Evolutionary conservation across 495 filamentous ascomycete genomes (phyloP), one percentile per base, ranked within the genome.

Genomic region (Pseudoneurospora amorphoporcata): DNA sequence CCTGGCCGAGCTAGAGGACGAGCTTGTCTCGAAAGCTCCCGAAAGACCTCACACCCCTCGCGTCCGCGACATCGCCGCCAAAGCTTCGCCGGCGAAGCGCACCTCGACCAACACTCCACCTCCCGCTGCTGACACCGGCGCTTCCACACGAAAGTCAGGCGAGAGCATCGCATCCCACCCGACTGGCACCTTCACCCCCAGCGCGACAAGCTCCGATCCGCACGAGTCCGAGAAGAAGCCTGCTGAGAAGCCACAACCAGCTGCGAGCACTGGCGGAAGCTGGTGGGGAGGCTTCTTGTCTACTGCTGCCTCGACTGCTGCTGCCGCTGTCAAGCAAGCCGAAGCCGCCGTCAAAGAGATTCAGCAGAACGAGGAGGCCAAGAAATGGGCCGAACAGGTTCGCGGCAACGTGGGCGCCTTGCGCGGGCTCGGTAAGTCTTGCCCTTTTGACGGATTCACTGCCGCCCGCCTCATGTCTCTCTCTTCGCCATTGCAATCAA

Each of bases 341-440:
- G 94, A 98, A 80, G 93, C 90, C 17, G 90, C 94, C 1, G 94
- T 97, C 68, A 97, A 97, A 78, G 94, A 97, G 79, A 94, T 98
- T 47, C 93, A 96, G 79, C 92, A 94, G 77, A 97, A 97, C 73
- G 94, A 99, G 81, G 95, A 99, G 80, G 95, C 94, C 47, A 92
- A 94, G 82, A 90, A 91, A 81, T 98, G 95, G 95, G 95, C 94
- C 7, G 91, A 94, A 72, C 95, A 98, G 79, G 92, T 98, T 47
- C 91, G 91, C 79, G 94, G 94, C 58, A 98, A 98, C 80, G 93
- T 97, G 29, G 92, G 91, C 39, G 92, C 89, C 39, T 80, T 99
- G 14, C 87, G 86, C 68, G 93, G 92, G 58, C 84, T 97, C 68
- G 92, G 95, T 98, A 88, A 70, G 86, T 78, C 53, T 72, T 53